Conservation (phyloP, 139 green algal genomes). For the Trebouxia sp. region DNA sequence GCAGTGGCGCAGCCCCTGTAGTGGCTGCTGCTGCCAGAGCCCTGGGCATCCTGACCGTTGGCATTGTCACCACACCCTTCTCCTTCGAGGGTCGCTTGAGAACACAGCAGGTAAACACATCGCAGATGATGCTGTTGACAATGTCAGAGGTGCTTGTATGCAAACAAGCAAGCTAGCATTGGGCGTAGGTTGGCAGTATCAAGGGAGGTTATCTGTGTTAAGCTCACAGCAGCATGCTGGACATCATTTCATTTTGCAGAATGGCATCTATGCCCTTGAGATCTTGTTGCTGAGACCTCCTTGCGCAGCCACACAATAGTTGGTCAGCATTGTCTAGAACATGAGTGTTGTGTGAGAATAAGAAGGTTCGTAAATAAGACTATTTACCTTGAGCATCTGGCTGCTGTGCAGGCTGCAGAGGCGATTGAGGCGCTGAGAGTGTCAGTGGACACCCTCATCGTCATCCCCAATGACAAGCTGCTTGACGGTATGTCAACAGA, state of each 20-base stretch:
- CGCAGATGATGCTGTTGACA: no score
- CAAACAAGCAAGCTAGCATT: no score
- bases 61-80: constrained; percentile 96
- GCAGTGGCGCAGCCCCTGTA: constrained; percentile 90
- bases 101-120: constrained; percentile 63
- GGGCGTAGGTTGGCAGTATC: no score
- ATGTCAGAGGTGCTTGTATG: no score
- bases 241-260: background rate
- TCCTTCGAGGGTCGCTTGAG: constrained; percentile 92
- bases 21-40: constrained; percentile 83
- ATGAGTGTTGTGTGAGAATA: no score
- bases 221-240: background rate
- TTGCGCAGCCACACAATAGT: no score
- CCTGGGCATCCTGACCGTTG: constrained; percentile 94
- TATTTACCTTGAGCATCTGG: background rate
- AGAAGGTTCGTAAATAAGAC: no score
- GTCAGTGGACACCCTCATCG: constrained; percentile 96
- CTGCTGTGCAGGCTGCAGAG: constrained; percentile 30
- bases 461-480: constrained; percentile 93
- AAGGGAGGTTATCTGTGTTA: no score
- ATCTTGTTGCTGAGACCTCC: no score
- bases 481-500: constrained; percentile 30
- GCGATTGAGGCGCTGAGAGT: constrained; percentile 44
- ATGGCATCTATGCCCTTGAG: no score
- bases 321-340: no score